Percentiles rank a stretch among this genome's conserved stretches.
phyloP scores from a whole-genome alignment of 1,284 basidiomycete species.

The Ustilago shanxiensis region DNA sequence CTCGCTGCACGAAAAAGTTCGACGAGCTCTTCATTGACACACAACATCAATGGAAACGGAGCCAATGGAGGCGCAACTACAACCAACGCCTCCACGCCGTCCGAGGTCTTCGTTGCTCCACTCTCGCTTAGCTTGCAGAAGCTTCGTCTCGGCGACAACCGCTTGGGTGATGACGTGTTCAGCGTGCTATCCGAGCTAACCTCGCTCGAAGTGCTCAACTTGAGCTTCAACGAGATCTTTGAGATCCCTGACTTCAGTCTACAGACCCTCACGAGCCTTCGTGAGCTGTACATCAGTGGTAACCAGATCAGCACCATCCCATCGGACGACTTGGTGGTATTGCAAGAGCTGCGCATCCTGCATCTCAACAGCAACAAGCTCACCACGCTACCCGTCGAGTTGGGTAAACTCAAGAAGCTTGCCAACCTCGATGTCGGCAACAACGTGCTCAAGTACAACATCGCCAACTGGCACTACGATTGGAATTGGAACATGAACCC shows the following conservation, averaged over 20 bases:
- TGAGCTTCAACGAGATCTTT: constrained; percentile 95
- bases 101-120: constrained; percentile 73
- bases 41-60: constrained; percentile 23
- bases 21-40: constrained; percentile 51
- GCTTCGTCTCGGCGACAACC: constrained; percentile 91
- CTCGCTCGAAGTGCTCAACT: constrained; percentile 79
- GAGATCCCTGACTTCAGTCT: constrained; percentile 82
- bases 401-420: constrained; percentile 85
- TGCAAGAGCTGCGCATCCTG: constrained; percentile 72
- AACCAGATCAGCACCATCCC: constrained; percentile 92
- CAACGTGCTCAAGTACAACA: constrained; percentile 96
- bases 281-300: constrained; percentile 91
- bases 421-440: constrained; percentile 91
- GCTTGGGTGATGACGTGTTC: constrained; percentile 84
- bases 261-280: constrained; percentile 77
- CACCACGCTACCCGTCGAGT: constrained; percentile 89
- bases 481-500: constrained; percentile 99
- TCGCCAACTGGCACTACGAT: constrained; percentile 98
- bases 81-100: constrained; percentile 31
- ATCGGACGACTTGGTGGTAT: constrained; percentile 73
- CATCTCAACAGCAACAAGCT: constrained; percentile 95
- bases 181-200: constrained; percentile 79
- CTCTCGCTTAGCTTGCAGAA: constrained; percentile 81
- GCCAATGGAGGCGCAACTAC: constrained; percentile 12
- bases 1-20: constrained; percentile 64